These are phyloP conservation scores for Podospora pseudopauciseta DNA, from an alignment of 495 filamentous ascomycete genomes.

Conservation along the genomic window DNA sequence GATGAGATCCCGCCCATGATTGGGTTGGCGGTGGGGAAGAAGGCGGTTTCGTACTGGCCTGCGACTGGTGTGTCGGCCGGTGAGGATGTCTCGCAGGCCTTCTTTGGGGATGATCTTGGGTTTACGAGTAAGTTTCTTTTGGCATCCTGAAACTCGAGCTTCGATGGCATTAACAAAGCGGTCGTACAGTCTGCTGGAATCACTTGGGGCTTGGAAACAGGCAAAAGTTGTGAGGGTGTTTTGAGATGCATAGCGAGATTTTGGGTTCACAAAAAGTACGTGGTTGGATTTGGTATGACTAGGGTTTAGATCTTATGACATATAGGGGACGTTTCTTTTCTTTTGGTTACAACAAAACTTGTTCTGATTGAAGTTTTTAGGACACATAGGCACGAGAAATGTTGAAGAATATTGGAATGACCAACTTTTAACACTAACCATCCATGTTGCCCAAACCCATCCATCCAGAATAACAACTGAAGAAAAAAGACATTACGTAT, in stretches of 20 bases:
- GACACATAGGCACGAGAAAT: neutral
- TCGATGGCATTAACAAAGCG: conserved; percentile 15
- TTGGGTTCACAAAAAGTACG: neutral
- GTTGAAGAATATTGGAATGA: neutral
- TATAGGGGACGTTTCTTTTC: neutral
- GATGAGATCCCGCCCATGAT: conserved; percentile 58
- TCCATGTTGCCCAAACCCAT: neutral
- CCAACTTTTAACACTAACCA: neutral
- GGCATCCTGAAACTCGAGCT: neutral
- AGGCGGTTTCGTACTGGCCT: conserved; percentile 57
- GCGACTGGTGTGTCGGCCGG: conserved; percentile 50
- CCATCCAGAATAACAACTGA: neutral
- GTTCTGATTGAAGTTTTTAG: neutral
- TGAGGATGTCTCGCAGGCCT: conserved; percentile 53
- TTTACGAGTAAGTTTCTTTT: conserved; percentile 48
- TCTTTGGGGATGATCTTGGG: conserved; percentile 66
- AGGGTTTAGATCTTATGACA: conserved; percentile 1
- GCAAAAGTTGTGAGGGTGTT: conserved; percentile 14
- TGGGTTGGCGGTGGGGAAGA: conserved; percentile 61
- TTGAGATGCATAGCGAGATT: neutral
- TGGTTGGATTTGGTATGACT: conserved; percentile 6
- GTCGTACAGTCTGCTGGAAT: conserved; percentile 51
- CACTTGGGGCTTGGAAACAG: conserved; percentile 48
- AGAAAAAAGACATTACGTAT: neutral
- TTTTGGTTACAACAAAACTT: neutral